phyloP scores from a whole-genome alignment of 495 filamentous ascomycete genomes.

The Amniculicola lignicola region DNA sequence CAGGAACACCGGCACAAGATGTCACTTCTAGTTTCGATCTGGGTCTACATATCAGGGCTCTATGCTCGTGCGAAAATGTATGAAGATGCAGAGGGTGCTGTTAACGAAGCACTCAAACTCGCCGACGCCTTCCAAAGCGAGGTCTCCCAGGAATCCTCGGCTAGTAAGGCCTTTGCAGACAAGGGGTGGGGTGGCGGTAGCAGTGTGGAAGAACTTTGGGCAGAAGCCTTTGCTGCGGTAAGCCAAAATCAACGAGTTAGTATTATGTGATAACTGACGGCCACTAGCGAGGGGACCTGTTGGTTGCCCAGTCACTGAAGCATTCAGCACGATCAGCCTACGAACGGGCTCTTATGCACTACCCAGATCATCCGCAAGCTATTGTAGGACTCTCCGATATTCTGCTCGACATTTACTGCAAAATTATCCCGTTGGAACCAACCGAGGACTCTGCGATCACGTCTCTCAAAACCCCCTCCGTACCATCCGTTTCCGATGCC shows the following conservation, averaged over 20 bases:
- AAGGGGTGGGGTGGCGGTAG: constrained; percentile 71
- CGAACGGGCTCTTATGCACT: constrained; percentile 73
- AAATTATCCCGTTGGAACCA: constrained; percentile 52
- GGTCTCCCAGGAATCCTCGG: constrained; percentile 50
- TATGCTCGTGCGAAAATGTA: constrained; percentile 78
- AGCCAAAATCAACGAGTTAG: constrained; percentile 30
- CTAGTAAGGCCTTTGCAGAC: constrained; percentile 50
- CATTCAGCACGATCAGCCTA: constrained; percentile 69
- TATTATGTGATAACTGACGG: constrained; percentile 42
- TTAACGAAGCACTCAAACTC: constrained; percentile 74
- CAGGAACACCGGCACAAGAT: constrained; percentile 40
- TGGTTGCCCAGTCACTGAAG: constrained; percentile 56
- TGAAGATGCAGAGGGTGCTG: constrained; percentile 72
- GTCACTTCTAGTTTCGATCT: constrained; percentile 68
- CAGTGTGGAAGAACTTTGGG: constrained; percentile 74
- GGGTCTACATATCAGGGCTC: constrained; percentile 82
- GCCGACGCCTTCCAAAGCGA: constrained; percentile 55
- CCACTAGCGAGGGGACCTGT: constrained; percentile 63
- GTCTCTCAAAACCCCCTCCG: neutral
- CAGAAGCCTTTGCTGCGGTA: constrained; percentile 73
- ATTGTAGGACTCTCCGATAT: constrained; percentile 80
- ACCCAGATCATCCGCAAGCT: constrained; percentile 71
- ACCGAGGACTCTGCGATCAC: constrained; percentile 15
- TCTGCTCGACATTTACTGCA: constrained; percentile 78
- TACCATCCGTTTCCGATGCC: constrained; percentile 4